Conservation (phyloP, 176 grass and related monocot genomes). For the Triticum turgidum region DNA sequence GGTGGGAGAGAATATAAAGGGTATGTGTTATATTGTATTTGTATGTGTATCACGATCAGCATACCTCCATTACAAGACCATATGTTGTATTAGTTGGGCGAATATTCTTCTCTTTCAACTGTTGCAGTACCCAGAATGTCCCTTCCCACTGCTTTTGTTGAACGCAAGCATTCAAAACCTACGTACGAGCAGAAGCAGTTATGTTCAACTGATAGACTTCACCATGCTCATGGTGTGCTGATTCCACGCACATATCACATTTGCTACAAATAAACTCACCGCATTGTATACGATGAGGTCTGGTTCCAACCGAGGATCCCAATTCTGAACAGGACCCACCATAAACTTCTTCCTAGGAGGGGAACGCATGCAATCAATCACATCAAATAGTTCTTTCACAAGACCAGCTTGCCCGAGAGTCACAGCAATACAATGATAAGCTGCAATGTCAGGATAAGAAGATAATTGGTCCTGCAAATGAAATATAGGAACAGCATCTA, state of each 20-base stretch:
- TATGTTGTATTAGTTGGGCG: slow-evolving; percentile 91
- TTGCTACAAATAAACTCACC: slow-evolving; percentile 43
- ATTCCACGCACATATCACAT: slow-evolving; percentile 10
- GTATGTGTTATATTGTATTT: background rate
- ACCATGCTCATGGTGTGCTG: background rate
- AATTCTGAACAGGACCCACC: slow-evolving; percentile 62
- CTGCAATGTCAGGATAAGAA: slow-evolving; percentile 89
- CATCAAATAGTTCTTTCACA: slow-evolving; percentile 96
- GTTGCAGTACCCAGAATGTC: slow-evolving; percentile 96
- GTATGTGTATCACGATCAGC: slow-evolving; percentile 5
- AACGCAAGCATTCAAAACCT: slow-evolving; percentile 97
- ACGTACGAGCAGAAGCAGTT: slow-evolving; percentile 21
- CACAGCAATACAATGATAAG: slow-evolving; percentile 93
- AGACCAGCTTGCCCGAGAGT: slow-evolving; percentile 91
- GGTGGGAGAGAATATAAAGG: background rate
- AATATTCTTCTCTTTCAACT: slow-evolving; percentile 79
- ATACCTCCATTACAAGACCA: slow-evolving; percentile 93
- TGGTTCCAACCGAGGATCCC: slow-evolving; percentile 88
- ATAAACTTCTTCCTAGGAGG: slow-evolving; percentile 76
- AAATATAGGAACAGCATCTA: slow-evolving; percentile 20
- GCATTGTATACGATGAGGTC: slow-evolving; percentile 91
- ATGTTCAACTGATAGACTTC: slow-evolving; percentile 15
- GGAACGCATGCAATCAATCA: slow-evolving; percentile 88
- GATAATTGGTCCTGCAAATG: slow-evolving; percentile 79
- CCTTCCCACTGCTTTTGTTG: slow-evolving; percentile 97